These are phyloP conservation scores for Conticribra weissflogii DNA, from an alignment of 108 stramenopile genomes.

Conservation along the genomic window DNA sequence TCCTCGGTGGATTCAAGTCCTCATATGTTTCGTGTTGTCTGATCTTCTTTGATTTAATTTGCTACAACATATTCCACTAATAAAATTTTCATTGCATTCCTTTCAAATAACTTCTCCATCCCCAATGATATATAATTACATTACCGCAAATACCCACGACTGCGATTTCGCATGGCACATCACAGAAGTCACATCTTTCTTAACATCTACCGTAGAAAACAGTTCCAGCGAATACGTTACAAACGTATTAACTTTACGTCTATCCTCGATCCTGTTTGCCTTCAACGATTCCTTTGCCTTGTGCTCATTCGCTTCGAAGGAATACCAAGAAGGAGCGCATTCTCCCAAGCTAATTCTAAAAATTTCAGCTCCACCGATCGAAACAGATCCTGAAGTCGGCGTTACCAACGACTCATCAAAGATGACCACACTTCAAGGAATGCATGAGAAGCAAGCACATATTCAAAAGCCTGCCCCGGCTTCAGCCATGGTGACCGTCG, in stretches of 20 bases:
- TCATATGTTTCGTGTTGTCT: too few species aligned
- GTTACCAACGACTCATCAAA: background rate
- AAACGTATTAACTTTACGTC: background rate
- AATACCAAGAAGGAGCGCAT: constrained; percentile 8
- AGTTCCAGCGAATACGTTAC: too few species aligned
- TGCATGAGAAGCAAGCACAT: background rate
- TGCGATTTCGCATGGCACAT: background rate
- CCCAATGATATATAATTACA: background rate
- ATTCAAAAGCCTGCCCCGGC: background rate
- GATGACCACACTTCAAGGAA: background rate
- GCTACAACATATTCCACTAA: background rate
- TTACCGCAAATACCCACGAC: background rate
- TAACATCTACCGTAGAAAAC: too few species aligned
- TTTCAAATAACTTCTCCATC: too few species aligned
- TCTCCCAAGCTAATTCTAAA: background rate
- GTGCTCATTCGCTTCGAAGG: constrained; percentile 6
- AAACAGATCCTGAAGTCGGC: background rate
- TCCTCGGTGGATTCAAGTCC: too few species aligned
- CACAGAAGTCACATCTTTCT: background rate
- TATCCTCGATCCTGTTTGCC: background rate
- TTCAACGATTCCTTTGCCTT: background rate
- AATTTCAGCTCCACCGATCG: background rate
- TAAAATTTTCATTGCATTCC: too few species aligned
- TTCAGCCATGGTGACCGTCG: background rate
- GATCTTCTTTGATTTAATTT: too few species aligned